Percentiles rank a stretch among this genome's conserved stretches.
Evolutionary conservation across 805 yeast species (phyloP).

Genomic region (Diddensiella santjacobensis): DNA sequence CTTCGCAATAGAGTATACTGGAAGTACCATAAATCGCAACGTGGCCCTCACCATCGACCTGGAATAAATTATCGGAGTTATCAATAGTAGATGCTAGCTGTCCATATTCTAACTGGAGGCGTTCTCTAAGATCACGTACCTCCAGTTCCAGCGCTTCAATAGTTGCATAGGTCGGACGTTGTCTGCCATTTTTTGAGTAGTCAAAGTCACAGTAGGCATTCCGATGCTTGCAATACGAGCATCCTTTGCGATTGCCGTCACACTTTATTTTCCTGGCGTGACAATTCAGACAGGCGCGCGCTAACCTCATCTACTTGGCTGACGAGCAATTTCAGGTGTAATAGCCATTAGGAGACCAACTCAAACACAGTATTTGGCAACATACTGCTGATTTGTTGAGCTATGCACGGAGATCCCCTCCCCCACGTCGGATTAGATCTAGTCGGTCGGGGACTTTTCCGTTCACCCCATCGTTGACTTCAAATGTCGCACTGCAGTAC

Average conservation of each 20-base stretch:
- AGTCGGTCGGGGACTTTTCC: no score
- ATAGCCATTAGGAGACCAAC: no score
- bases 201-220: conserved; percentile 1
- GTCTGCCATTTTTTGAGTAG: conserved; percentile 2
- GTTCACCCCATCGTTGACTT: no score
- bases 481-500: no score
- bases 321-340: no score
- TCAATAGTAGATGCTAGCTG: not conserved
- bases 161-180: conserved; percentile 10
- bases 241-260: conserved; percentile 3
- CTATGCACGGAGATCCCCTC: no score
- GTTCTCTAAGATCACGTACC: conserved; percentile 4
- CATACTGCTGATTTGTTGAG: no score
- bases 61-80: not conserved
- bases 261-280: conserved; percentile 10
- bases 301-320: conserved; percentile 2
- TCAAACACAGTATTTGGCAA: no score
- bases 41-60: conserved; percentile 5
- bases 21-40: conserved; percentile 6
- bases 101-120: not conserved
- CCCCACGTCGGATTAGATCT: no score
- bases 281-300: conserved; percentile 10
- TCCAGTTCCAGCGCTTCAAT: conserved; percentile 6
- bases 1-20: conserved; percentile 5
- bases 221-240: conserved; percentile 4